Evolutionary conservation across 2,329 filamentous ascomycete genomes (phyloP).

Genomic region (Harringtonia lauricola): DNA sequence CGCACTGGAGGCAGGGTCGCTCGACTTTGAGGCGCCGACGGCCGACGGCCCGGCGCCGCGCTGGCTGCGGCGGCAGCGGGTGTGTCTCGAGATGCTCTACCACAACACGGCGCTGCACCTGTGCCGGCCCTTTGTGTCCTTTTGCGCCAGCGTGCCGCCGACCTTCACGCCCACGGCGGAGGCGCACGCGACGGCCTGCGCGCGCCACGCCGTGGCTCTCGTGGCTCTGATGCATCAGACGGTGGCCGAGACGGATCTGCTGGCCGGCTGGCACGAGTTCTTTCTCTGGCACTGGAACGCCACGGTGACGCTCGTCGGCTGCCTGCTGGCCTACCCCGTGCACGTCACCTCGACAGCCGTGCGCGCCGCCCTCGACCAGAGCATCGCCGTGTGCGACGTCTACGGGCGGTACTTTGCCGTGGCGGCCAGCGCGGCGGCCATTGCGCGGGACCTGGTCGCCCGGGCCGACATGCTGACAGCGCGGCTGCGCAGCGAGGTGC

Average conservation of each 20-base stretch:
- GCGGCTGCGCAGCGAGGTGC: not conserved
- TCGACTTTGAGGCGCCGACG: not conserved
- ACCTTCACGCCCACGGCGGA: conserved; percentile 14
- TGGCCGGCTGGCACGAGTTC: conserved; percentile 25
- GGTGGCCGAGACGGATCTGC: conserved; percentile 18
- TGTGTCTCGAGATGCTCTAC: conserved; percentile 29
- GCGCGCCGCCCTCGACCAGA: conserved; percentile 21
- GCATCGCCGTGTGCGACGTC: conserved; percentile 23
- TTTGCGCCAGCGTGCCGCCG: conserved; percentile 8
- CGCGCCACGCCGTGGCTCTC: conserved; percentile 23
- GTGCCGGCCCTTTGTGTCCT: conserved; percentile 28
- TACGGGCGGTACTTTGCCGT: conserved; percentile 23
- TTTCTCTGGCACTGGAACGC: conserved; percentile 33
- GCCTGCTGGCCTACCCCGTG: conserved; percentile 25
- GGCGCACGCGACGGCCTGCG: conserved; percentile 17
- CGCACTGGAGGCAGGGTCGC: too few relatives aligned
- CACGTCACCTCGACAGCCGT: conserved; percentile 17
- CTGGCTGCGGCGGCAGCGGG: conserved; percentile 30
- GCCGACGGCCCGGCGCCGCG: conserved; percentile 17
- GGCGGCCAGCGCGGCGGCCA: conserved; percentile 20
- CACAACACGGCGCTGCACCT: conserved; percentile 25
- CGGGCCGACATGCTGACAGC: not conserved
- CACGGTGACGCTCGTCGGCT: conserved; percentile 27
- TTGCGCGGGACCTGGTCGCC: conserved; percentile 14
- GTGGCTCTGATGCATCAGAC: conserved; percentile 26